phyloP scores from a whole-genome alignment of 2,329 filamentous ascomycete species.

The Diplodia corticola region DNA sequence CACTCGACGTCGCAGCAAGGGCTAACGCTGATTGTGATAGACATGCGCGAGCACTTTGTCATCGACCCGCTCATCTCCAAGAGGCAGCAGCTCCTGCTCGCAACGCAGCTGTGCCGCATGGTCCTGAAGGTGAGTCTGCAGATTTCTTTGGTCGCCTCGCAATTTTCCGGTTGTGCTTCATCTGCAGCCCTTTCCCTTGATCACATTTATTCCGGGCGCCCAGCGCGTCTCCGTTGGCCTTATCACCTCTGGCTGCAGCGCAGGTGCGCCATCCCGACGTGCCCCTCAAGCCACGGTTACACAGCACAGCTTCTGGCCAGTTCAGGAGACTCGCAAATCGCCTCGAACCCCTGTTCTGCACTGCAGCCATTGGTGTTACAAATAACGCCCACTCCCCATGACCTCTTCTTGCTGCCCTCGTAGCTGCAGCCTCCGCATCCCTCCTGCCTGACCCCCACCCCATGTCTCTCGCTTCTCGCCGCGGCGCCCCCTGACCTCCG shows the following conservation, averaged over 20 bases:
- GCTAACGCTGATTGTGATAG: slow-evolving; percentile 41
- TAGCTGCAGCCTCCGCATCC: not conserved
- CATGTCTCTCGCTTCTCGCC: slow-evolving; percentile 18
- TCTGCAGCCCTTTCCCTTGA: slow-evolving; percentile 13
- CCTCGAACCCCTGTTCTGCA: not conserved
- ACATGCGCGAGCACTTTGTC: slow-evolving; percentile 98
- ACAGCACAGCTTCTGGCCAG: not conserved
- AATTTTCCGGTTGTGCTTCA: slow-evolving; percentile 19
- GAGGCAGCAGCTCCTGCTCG: slow-evolving; percentile 92
- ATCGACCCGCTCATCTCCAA: slow-evolving; percentile 98
- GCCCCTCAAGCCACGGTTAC: slow-evolving; percentile 20
- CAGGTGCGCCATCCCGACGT: slow-evolving; percentile 18
- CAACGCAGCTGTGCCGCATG: slow-evolving; percentile 97
- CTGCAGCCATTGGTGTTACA: slow-evolving; percentile 18
- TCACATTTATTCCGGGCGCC: slow-evolving; percentile 16
- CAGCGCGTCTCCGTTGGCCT: slow-evolving; percentile 26
- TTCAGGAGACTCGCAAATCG: not conserved
- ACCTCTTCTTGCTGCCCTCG: not conserved
- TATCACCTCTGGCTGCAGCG: slow-evolving; percentile 24
- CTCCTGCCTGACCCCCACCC: not conserved
- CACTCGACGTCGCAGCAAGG: slow-evolving; percentile 5
- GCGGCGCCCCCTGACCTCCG: slow-evolving; percentile 15
- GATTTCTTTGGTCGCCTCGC: slow-evolving; percentile 13
- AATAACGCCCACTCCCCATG: slow-evolving; percentile 13
- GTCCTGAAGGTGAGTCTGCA: slow-evolving; percentile 72